phyloP scores from a whole-genome alignment of 106 monocot species.

The Dendrobium nobile region DNA sequence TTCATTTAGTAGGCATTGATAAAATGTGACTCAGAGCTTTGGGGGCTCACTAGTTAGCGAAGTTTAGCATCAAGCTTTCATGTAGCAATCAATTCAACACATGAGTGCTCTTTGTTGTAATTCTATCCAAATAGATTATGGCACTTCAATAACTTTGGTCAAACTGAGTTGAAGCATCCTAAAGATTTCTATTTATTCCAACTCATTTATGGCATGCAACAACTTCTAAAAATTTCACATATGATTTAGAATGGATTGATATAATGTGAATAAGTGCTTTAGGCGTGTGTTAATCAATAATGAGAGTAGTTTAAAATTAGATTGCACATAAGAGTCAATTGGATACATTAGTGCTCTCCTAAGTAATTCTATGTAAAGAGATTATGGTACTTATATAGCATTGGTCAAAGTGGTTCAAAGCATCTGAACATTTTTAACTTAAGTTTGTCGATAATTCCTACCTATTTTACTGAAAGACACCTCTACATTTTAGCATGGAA shows the following conservation, averaged over 20 bases:
- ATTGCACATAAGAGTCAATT: neutral
- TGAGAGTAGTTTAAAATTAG: neutral
- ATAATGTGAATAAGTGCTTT: neutral
- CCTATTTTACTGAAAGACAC: neutral
- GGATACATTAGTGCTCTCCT: neutral
- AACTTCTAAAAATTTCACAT: neutral
- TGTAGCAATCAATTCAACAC: neutral
- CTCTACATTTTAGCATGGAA: neutral
- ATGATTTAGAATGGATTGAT: neutral
- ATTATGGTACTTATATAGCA: neutral
- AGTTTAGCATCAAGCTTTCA: neutral
- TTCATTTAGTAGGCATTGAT: neutral
- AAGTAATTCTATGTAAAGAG: neutral
- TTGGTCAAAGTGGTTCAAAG: neutral
- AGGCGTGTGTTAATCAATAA: neutral
- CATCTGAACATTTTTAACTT: neutral
- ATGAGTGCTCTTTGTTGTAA: neutral
- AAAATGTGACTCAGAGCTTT: neutral
- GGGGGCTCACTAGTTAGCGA: neutral
- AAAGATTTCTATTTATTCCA: no score
- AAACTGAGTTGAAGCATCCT: neutral
- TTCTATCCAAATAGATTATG: neutral
- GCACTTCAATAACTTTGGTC: neutral
- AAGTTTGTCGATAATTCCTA: neutral
- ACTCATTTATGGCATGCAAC: no score